Base-by-base conservation (phyloP, 2,329 filamentous ascomycete genomes). In the Fusarium lyarnte region DNA sequence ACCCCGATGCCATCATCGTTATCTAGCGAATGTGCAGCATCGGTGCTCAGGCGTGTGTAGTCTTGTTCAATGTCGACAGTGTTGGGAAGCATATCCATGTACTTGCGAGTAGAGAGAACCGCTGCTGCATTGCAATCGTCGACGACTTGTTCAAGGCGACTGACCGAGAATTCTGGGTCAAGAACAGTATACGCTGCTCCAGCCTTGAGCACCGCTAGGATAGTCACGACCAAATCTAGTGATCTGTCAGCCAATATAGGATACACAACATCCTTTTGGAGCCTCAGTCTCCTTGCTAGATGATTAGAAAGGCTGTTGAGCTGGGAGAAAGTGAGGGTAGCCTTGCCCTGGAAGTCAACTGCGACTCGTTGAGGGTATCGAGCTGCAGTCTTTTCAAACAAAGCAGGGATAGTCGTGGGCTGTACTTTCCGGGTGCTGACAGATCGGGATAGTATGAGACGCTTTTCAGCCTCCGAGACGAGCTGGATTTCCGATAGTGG, bases 161-260 rank as follows among this genome's bases (percentile, higher is more conserved):
- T 67, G 14, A 29, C 6, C 1, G 75, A 72, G 14, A 54, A 60
- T 3, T 72, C 68, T 8, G 74, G 74, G 13, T 76, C 72, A 7
- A 77, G 54, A 3, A 73, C 49, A 5, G 63, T 69, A 43, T 76
- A 77, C 1, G 66, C 72, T 27, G 70, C 62, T 4, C 75, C 75
- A 8, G 75, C 62, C 62, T 77, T 77, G 21, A 77, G 69, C 2
- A 77, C 63, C 14, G 72, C 70, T 9, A 77, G 35, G 35, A 76
- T 63, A 11, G 73, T n/a, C 16, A 74, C 52, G 11, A 75, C 49
- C 14, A 76, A 55, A 16, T 72, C 49, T 21, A 58, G 25, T 5
- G 54, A 71, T 8, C 69, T 58, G 12, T 66, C 65, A 27, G 61
- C 23, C 27, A 67, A 52, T 17, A 69, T 42, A 16, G 66, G 54